Evolutionary conservation across 805 yeast species (phyloP).

Genomic region (Zygotorulaspora florentina): DNA sequence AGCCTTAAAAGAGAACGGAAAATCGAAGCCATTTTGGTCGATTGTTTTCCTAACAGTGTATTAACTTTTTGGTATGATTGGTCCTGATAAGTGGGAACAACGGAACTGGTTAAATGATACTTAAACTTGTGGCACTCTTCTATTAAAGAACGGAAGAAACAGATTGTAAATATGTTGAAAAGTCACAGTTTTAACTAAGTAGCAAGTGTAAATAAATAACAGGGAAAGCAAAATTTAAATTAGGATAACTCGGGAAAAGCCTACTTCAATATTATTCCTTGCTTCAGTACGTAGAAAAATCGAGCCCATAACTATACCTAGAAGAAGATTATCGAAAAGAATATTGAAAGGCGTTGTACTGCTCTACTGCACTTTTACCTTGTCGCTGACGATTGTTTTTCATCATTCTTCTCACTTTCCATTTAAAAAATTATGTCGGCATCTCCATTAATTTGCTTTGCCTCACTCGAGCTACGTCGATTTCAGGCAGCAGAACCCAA

Average conservation of each 20-base stretch:
- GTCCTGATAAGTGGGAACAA: not conserved
- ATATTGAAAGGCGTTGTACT: not conserved
- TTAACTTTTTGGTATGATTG: not conserved
- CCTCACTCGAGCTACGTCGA: not conserved
- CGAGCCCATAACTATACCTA: not conserved
- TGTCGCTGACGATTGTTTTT: not conserved
- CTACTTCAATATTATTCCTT: not conserved
- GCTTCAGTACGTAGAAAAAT: not conserved
- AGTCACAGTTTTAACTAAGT: not conserved
- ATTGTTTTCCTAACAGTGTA: not conserved
- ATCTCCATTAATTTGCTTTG: constrained; percentile 1
- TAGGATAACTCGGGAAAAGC: not conserved
- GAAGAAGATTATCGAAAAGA: too few species aligned
- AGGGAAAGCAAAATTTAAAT: not conserved
- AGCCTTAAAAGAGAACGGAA: constrained; percentile 12
- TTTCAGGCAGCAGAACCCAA: not conserved
- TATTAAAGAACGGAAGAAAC: not conserved
- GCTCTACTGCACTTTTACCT: not conserved
- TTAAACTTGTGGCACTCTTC: not conserved
- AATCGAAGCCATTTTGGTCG: constrained; percentile 1
- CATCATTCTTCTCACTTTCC: not conserved
- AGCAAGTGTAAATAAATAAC: not conserved
- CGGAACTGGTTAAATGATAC: not conserved
- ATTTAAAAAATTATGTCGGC: not conserved
- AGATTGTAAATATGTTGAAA: not conserved